phyloP scores from a whole-genome alignment of 2,329 filamentous ascomycete genomes.

The Ilyonectria sp. region DNA sequence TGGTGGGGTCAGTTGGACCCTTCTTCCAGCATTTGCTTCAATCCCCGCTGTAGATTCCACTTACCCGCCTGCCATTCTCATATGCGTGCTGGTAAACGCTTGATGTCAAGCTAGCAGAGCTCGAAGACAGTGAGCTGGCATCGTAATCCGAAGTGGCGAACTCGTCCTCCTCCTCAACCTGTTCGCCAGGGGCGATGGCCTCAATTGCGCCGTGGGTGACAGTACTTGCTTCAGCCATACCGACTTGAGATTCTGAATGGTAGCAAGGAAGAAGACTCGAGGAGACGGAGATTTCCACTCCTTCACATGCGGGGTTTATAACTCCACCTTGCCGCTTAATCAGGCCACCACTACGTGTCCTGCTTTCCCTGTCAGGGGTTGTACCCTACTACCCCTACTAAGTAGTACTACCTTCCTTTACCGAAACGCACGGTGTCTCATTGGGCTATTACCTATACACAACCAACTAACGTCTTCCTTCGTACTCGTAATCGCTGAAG shows the following conservation, averaged over 20 bases:
- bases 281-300: too few relatives aligned
- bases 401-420: too few relatives aligned
- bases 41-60: background rate
- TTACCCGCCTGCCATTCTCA: slow-evolving; percentile 45
- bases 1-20: background rate
- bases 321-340: too few relatives aligned
- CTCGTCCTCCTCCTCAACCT: slow-evolving; percentile 37
- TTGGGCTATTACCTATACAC: too few relatives aligned
- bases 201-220: slow-evolving; percentile 26
- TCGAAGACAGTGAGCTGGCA: slow-evolving; percentile 27
- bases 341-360: too few relatives aligned
- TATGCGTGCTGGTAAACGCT: slow-evolving; percentile 44
- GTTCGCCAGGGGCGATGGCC: slow-evolving; percentile 20
- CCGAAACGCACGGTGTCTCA: too few relatives aligned
- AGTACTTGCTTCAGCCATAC: slow-evolving; percentile 25
- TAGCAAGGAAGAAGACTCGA: background rate
- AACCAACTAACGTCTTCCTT: too few relatives aligned
- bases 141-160: slow-evolving; percentile 42
- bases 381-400: too few relatives aligned
- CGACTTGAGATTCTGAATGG: background rate
- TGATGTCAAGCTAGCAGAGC: slow-evolving; percentile 40
- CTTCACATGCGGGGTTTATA: too few relatives aligned
- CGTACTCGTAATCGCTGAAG: too few relatives aligned
- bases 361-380: too few relatives aligned
- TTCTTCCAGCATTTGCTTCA: accelerated